Conservation (phyloP, 225 moss, liverwort and hornwort species). For the Pseudisothecium myosuroides region DNA sequence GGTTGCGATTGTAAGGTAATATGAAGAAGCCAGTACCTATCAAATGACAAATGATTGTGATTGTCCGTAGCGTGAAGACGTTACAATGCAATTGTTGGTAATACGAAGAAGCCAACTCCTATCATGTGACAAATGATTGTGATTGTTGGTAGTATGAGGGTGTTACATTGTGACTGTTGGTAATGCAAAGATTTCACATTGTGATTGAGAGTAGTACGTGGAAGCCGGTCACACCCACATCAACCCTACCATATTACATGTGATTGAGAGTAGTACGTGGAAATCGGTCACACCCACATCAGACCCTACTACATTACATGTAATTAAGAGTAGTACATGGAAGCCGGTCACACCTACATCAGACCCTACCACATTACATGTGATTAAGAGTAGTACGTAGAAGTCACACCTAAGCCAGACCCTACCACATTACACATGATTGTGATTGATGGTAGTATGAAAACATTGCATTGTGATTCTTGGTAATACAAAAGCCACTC, state of each 20-base stretch:
- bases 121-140: neutral
- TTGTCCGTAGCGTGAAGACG: neutral
- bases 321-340: no score
- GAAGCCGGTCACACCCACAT: neutral
- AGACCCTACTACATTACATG: fast-evolving
- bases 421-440: no score
- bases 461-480: no score
- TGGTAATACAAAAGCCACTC: neutral
- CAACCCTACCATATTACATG: fast-evolving
- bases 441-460: neutral
- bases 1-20: no score
- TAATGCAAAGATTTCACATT: neutral
- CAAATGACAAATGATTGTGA: neutral
- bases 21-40: no score
- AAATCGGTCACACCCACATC: fast-evolving
- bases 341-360: fast-evolving
- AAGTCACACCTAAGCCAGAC: fast-evolving
- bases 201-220: fast-evolving
- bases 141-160: neutral
- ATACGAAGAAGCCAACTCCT: no score
- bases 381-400: fast-evolving
- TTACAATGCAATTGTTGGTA: no score
- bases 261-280: fast-evolving
- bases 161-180: neutral
- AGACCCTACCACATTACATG: fast-evolving